These are phyloP conservation scores for Wallacemonas rigidus DNA, from an alignment of 208 protist genomes.

Conservation along the genomic window DNA sequence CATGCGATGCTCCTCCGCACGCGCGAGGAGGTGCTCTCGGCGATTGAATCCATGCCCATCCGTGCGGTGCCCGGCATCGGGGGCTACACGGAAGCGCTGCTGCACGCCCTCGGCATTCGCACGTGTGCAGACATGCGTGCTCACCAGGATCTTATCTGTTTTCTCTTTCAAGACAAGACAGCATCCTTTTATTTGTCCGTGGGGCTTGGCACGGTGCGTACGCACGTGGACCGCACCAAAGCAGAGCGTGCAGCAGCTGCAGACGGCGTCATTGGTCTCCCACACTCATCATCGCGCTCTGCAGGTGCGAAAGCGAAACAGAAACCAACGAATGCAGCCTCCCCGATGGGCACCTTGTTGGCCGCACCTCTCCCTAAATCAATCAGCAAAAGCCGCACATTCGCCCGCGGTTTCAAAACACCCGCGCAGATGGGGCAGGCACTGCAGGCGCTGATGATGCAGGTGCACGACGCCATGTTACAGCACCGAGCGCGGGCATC, in stretches of 20 bases:
- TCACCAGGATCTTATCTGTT: constrained; percentile 44
- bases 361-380: constrained; percentile 32
- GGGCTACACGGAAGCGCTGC: constrained; percentile 36
- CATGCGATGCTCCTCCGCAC: constrained; percentile 45
- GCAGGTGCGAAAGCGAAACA: neutral
- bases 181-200: constrained; percentile 56
- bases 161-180: constrained; percentile 58
- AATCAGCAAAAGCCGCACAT: constrained; percentile 47
- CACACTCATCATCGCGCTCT: too few species aligned
- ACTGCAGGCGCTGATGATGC: constrained; percentile 19
- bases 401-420: constrained; percentile 24
- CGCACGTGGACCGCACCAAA: constrained; percentile 42
- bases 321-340: neutral
- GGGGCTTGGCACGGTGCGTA: constrained; percentile 54
- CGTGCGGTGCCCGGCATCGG: constrained; percentile 67
- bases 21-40: constrained; percentile 49
- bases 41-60: constrained; percentile 44
- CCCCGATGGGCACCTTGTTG: constrained; percentile 2
- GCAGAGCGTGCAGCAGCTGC: constrained; percentile 9
- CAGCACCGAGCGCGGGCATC: constrained; percentile 23
- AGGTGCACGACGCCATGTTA: constrained; percentile 35
- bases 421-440: constrained; percentile 23
- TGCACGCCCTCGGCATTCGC: constrained; percentile 49
- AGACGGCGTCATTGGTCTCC: neutral
- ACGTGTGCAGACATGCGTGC: constrained; percentile 47